Base-by-base conservation (phyloP, 495 filamentous ascomycete species). In the Glarea lozoyensis region DNA sequence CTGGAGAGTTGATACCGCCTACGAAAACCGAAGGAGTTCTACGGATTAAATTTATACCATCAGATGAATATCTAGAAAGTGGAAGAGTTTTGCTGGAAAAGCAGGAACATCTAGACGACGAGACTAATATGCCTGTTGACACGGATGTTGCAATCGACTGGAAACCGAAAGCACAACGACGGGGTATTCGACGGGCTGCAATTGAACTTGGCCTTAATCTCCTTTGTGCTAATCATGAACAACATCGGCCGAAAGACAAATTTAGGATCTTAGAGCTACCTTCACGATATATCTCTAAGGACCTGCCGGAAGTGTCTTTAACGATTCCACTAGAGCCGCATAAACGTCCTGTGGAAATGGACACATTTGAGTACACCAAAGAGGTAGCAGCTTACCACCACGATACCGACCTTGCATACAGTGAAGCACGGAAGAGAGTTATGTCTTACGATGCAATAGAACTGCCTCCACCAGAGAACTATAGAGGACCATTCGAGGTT, bases 181-280 rank as follows among this genome's bases (percentile, higher is more conserved):
- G 53, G 12, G 53, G 53, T 15, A 33, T 56, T 22, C 46, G 46
- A 45, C 15, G 49, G 35, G 53, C 53, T 10, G 39, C 49, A 12
- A 44, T 53, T 25, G 46, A 56, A 33, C 33, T 56, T 1, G 38
- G 19, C 4, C 32, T 56, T 10, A 53, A 56, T 15, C 24, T 46
- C 16, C 12, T 53, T 4, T 42, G 43, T 6, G 50, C 46, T 2
- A 56, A 50, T 43, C 39, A 53, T 23, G 53, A 56, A 29, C 53
- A 56, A 30, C 53, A 53, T 31, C 42, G 49, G 10, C 53, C 53
- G 10, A 16, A 39, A 1, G 45, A 52, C 25, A 41, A 42, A 4
- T 56, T 56, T 20, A 32, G 53, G 24, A 41, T 42, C 0, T 20
- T 52, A 12, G 24, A 38, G 4, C 32, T 56, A 4, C 46, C 43